Evolutionary conservation across 345 rosid species (phyloP).

Genomic region (Noccaea caerulescens): DNA sequence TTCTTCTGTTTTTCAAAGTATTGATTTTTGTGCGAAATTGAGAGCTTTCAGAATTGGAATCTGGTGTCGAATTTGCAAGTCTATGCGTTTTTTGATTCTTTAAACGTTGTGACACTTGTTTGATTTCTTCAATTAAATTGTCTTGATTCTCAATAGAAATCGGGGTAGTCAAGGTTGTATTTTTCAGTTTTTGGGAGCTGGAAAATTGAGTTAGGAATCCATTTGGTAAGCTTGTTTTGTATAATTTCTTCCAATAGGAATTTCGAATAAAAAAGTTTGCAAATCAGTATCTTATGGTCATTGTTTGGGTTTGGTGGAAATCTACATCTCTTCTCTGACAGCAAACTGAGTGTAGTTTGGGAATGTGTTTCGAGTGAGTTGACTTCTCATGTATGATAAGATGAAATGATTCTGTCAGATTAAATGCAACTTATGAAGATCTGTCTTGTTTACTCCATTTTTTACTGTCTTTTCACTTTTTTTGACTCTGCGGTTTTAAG

Average conservation of each 20-base stretch:
- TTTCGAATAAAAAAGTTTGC: constrained; percentile 2
- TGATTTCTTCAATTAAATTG: constrained; percentile 10
- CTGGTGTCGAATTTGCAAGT: not conserved
- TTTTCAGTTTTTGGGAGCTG: constrained; percentile 8
- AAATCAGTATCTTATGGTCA: constrained; percentile 9
- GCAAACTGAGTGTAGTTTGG: constrained; percentile 14
- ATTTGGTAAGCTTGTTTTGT: constrained; percentile 12
- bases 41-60: constrained; percentile 15
- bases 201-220: not conserved
- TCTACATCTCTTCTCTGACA: constrained; percentile 10
- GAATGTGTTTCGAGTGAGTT: constrained; percentile 28
- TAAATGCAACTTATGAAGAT: constrained; percentile 34
- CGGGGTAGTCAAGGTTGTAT: constrained; percentile 5
- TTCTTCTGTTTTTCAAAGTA: not conserved
- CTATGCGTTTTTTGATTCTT: not conserved
- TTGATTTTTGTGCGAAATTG: constrained; percentile 26
- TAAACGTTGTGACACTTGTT: not conserved
- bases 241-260: not conserved
- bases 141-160: constrained; percentile 8
- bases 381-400: constrained; percentile 32
- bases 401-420: constrained; percentile 26
- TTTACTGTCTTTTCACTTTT: constrained; percentile 21
- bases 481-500: constrained; percentile 32
- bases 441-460: constrained; percentile 30
- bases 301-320: constrained; percentile 18